A percentile compares a stretch with the other conserved stretches of the same genome.
phyloP scores from a whole-genome alignment of 169 alveolate species.

The Eimeria falciformis region DNA sequence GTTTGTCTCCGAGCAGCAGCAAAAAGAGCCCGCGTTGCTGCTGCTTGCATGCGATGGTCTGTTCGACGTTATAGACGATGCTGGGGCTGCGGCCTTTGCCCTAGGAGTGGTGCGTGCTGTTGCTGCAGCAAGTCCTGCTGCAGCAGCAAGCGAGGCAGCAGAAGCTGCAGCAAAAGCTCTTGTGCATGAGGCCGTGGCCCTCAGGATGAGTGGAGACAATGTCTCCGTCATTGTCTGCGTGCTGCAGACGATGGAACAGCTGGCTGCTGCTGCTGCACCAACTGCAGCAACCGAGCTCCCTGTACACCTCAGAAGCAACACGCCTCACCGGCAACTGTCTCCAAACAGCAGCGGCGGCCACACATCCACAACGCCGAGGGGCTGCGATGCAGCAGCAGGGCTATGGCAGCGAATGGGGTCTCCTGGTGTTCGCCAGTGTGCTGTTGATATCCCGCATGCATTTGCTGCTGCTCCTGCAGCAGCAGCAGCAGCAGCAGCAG shows the following conservation, averaged over 20 bases:
- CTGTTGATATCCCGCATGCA: not conserved
- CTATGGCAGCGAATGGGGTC: slow-evolving; percentile 21
- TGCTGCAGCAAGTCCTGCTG: slow-evolving; percentile 30
- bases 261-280: slow-evolving; percentile 52
- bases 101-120: slow-evolving; percentile 17
- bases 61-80: slow-evolving; percentile 48
- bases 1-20: slow-evolving; percentile 21
- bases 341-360: slow-evolving; percentile 14
- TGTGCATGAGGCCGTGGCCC: slow-evolving; percentile 62
- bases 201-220: slow-evolving; percentile 52
- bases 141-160: slow-evolving; percentile 60
- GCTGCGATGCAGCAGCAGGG: not conserved
- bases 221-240: slow-evolving; percentile 49
- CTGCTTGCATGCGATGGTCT: slow-evolving; percentile 66
- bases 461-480: slow-evolving; percentile 31
- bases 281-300: not conserved
- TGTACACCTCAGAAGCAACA: not conserved
- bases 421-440: not conserved
- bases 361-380: not conserved
- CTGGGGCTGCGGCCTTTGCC: slow-evolving; percentile 10
- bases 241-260: not conserved
- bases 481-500: slow-evolving; percentile 12
- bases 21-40: slow-evolving; percentile 60
- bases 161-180: slow-evolving; percentile 63
- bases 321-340: too few species aligned